Base-by-base conservation (phyloP, 2,329 filamentous ascomycete genomes). In the Calycina marina region DNA sequence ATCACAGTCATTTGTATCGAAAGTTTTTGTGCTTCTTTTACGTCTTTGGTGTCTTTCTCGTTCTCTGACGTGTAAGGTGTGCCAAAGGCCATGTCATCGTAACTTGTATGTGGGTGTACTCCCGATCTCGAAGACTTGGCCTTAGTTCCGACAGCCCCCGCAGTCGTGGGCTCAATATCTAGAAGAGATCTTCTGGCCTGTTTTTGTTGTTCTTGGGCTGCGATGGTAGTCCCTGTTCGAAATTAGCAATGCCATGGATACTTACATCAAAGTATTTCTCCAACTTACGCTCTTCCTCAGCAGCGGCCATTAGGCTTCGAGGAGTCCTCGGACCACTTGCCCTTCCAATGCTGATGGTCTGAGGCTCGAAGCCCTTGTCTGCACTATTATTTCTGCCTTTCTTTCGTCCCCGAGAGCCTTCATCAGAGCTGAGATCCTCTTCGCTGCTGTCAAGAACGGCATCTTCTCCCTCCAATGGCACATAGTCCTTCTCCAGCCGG, bases 11-110 rank as follows among this genome's bases (percentile, higher is more conserved):
- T 76, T 30, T 75, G 76, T 39, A 96, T 69, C 1, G 76, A 69
- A 30, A 98, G 67, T 41, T 79, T 82, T 55, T 96, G 90, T 0
- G 90, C 90, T 18, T 78, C 72, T 55, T 80, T 82, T 45, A 96
- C 82, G 44, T 93, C 86, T 16, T 73, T 76, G 30, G 86, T 63
- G 36, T 92, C 82, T 14, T 77, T 78, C 52, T 93, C 85, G 18
- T 85, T 77, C 37, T 96, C 90, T 2, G 84, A 92, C 40, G 84
- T 79, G 36, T 85, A 67, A 0, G 59, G 77, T 56, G 67, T 59
- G 49, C 62, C 54, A 2, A 58, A 58, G n/a, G 58, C 48, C 3
- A 39, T 43, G 22, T 46, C 43, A 48, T 93, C 86, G 51, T 86
- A 94, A 51, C 77, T 90, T 8, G 82, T 93, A 32, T 73, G 72